Conservation (phyloP, 495 filamentous ascomycete species). For the Aspergillus baeticus region DNA sequence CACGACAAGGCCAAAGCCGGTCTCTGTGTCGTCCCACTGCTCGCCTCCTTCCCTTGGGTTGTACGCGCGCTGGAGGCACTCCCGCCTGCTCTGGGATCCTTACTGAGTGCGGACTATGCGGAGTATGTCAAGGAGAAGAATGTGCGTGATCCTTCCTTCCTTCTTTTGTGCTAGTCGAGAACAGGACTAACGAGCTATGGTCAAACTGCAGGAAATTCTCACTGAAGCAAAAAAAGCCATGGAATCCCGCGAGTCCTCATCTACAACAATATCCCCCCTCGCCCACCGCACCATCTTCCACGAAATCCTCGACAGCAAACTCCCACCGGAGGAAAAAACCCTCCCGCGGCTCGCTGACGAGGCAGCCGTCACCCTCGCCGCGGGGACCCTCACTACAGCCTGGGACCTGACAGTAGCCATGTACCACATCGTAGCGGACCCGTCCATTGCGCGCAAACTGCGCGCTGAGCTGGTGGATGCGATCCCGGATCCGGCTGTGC, state of each 20-base stretch:
- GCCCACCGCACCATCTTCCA: conserved; percentile 34
- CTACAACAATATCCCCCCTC: no score
- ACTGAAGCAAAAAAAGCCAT: conserved; percentile 4
- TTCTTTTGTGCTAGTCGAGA: no score
- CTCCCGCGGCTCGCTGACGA: conserved; percentile 37
- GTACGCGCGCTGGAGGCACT: no score
- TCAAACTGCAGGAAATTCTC: conserved; percentile 14
- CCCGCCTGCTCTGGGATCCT: no score
- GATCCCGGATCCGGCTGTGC: conserved; percentile 19
- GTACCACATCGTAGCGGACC: conserved; percentile 27
- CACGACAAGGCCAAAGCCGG: no score
- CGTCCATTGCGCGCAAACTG: conserved; percentile 20
- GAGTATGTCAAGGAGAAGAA: no score
- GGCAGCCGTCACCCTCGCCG: conserved; percentile 32
- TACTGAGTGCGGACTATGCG: no score
- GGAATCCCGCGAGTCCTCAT: no score
- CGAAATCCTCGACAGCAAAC: conserved; percentile 28
- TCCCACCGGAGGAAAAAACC: conserved; percentile 29
- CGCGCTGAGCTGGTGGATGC: conserved; percentile 23
- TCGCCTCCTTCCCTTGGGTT: no score
- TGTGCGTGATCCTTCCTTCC: no score
- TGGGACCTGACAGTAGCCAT: conserved; percentile 16
- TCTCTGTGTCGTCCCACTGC: no score
- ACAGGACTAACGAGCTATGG: no score
- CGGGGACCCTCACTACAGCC: conserved; percentile 39